Evolutionary conservation across 140 eudicot genomes (phyloP).

Genomic region (Anethum foeniculum): DNA sequence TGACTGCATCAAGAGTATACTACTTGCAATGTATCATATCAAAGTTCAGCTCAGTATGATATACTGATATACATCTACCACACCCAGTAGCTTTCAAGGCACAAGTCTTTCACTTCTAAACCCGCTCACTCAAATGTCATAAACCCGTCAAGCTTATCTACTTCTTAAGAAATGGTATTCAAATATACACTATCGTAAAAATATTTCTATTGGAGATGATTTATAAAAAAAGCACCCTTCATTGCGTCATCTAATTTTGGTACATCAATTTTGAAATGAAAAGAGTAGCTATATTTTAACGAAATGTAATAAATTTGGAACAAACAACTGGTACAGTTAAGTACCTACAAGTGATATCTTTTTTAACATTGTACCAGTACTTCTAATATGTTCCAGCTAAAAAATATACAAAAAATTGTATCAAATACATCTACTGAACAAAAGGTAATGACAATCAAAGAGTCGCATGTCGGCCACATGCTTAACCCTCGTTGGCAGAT

Average conservation of each 20-base stretch:
- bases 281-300: background rate
- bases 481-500: background rate
- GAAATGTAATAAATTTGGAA: background rate
- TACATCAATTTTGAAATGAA: background rate
- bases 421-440: background rate
- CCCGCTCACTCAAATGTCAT: background rate
- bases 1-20: background rate
- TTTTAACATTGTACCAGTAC: background rate
- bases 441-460: background rate
- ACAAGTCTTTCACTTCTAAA: background rate
- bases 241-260: background rate
- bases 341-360: background rate
- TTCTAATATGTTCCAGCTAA: background rate
- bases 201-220: background rate
- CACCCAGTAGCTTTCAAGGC: background rate
- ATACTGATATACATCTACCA: background rate
- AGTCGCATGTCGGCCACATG: background rate
- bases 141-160: background rate
- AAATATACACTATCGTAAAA: background rate
- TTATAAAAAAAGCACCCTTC: background rate
- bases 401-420: background rate
- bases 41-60: background rate
- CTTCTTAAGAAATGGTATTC: background rate
- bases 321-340: background rate
- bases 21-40: background rate